Percentiles rank a stretch among this genome's conserved stretches.
These are phyloP conservation scores for Ceratobasidium sp. DNA, from an alignment of 1,284 basidiomycete species.

Conservation along the genomic window DNA sequence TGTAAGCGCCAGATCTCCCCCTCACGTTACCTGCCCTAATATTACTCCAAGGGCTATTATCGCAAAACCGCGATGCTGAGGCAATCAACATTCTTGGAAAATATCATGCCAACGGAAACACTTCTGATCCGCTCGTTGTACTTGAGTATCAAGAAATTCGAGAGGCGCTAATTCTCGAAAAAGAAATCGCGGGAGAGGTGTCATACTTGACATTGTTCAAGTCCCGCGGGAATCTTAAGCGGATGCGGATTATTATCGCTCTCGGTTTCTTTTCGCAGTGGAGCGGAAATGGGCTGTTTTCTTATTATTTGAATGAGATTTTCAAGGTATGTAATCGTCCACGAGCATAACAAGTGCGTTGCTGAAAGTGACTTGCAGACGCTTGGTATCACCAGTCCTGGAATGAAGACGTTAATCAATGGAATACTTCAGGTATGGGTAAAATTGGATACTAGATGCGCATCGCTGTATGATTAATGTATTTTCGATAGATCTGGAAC, in stretches of 20 bases:
- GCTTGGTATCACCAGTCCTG: slow-evolving; percentile 59
- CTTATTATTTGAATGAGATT: slow-evolving; percentile 63
- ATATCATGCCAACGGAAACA: slow-evolving; percentile 62
- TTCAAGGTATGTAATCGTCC: slow-evolving; percentile 46
- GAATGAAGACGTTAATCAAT: slow-evolving; percentile 66
- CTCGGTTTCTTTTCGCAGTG: slow-evolving; percentile 69
- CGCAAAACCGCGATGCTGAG: slow-evolving; percentile 42
- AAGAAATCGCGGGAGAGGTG: slow-evolving; percentile 56
- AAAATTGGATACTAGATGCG: background rate
- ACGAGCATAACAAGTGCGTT: background rate
- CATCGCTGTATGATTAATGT: slow-evolving; percentile 43
- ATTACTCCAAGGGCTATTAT: slow-evolving; percentile 42
- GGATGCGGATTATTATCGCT: slow-evolving; percentile 63
- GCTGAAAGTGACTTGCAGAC: slow-evolving; percentile 53
- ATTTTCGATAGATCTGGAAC: slow-evolving; percentile 57
- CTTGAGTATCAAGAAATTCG: slow-evolving; percentile 55
- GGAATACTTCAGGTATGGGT: slow-evolving; percentile 59
- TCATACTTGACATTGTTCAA: slow-evolving; percentile 58
- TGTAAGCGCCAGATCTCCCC: slow-evolving; percentile 63
- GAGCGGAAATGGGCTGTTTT: slow-evolving; percentile 71
- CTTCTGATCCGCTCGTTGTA: slow-evolving; percentile 43
- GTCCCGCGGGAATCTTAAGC: slow-evolving; percentile 65
- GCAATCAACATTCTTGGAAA: slow-evolving; percentile 61
- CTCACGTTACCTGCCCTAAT: background rate
- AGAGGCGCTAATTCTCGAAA: slow-evolving; percentile 66